Evolutionary conservation across 202 grass and related monocot species (phyloP).

Genomic region (Cymbopogon flexuosus): DNA sequence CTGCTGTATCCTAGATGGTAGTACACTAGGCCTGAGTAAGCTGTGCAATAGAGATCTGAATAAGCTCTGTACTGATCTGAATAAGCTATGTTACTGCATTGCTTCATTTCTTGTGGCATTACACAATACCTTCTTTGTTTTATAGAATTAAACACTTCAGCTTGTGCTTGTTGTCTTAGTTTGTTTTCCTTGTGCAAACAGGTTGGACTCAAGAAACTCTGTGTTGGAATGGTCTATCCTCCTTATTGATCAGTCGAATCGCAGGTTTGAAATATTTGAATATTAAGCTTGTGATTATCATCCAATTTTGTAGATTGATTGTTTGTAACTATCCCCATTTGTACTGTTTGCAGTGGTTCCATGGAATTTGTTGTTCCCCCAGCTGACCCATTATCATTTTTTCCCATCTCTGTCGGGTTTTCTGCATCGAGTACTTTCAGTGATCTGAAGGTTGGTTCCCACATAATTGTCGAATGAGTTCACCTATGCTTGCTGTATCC

Average conservation of each 20-base stretch:
- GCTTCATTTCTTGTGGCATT: background rate
- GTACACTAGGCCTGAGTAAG: background rate
- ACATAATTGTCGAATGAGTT: background rate
- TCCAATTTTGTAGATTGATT: background rate
- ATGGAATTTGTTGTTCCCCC: slow-evolving; percentile 78
- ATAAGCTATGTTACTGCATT: background rate
- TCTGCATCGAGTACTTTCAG: slow-evolving; percentile 72
- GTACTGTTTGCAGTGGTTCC: slow-evolving; percentile 45
- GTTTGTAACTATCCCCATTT: background rate
- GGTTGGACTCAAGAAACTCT: slow-evolving; percentile 74
- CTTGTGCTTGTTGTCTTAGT: background rate
- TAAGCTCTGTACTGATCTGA: background rate
- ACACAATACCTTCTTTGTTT: background rate
- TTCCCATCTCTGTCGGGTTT: slow-evolving; percentile 75
- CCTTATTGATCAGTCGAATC: slow-evolving; percentile 84
- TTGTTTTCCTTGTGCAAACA: slow-evolving; percentile 34
- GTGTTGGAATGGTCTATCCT: slow-evolving; percentile 80
- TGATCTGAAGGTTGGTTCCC: slow-evolving; percentile 61
- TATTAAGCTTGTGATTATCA: background rate
- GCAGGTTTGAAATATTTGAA: slow-evolving; percentile 48
- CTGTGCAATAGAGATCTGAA: background rate
- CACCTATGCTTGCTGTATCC: background rate
- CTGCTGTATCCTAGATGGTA: background rate
- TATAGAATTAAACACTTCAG: background rate
- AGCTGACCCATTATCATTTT: slow-evolving; percentile 66